A percentile compares a stretch with the other conserved stretches of the same genome.
Conservation (phyloP, 768 basidiomycete genomes). For the Lactarius sp. region DNA sequence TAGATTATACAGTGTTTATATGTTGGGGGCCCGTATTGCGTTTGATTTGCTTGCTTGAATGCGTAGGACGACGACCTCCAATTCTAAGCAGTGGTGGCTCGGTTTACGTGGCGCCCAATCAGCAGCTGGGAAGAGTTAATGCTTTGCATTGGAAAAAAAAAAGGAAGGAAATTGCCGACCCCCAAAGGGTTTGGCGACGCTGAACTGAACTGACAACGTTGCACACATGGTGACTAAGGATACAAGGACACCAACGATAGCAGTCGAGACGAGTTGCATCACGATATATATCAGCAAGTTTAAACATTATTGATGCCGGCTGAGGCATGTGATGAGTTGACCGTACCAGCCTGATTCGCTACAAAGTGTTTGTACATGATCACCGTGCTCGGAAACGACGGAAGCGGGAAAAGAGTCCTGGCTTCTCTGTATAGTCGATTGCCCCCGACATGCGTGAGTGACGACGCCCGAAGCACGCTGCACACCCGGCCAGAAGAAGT, state of each 20-base stretch:
- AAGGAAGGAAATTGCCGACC: too few species aligned
- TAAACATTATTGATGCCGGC: neutral
- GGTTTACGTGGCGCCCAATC: too few species aligned
- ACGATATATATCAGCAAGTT: neutral
- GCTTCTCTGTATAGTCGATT: constrained; percentile 11
- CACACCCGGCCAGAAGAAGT: constrained; percentile 17
- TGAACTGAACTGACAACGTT: neutral
- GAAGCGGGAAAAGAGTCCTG: constrained; percentile 9
- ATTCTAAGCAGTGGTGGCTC: too few species aligned
- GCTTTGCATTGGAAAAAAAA: too few species aligned
- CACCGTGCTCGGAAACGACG: neutral
- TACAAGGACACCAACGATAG: too few species aligned
- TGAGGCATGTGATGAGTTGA: neutral
- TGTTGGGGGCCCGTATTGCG: too few species aligned
- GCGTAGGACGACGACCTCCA: too few species aligned
- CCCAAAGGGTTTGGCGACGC: neutral
- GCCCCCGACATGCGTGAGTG: constrained; percentile 22
- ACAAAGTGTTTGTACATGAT: neutral
- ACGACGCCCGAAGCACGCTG: constrained; percentile 18
- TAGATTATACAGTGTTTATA: too few species aligned
- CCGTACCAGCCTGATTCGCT: too few species aligned
- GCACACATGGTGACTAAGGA: neutral
- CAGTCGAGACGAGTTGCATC: neutral
- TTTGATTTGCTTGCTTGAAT: too few species aligned
- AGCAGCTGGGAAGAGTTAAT: too few species aligned